Evolutionary conservation across 225 moss, liverwort and hornwort species (phyloP), one percentile per base, ranked within the genome.

Genomic region (Asterella californica): DNA sequence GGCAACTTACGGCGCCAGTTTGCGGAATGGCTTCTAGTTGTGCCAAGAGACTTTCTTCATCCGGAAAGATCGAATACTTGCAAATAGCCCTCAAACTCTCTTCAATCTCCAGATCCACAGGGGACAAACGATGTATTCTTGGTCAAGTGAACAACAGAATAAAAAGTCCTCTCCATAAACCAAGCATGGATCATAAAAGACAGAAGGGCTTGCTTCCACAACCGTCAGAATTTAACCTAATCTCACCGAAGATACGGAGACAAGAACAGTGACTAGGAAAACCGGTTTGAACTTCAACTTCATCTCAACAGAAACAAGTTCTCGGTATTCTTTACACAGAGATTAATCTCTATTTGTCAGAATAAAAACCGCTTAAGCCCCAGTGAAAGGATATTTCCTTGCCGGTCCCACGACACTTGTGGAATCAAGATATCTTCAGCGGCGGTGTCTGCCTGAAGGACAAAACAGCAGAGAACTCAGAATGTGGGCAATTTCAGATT

Each of bases 401-500:
- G 17, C 65, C 84, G 78, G 77, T 89, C 86, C 88, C 88, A 89
- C 29, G 88, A 89, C 33, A 89, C 82, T 67, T 84, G 86, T 24
- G 88, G 88, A 42, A 89, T 89, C 54, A 89, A 81, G 48, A 89
- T 89, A 78, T 89, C 88, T 80, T 89, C 88, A 65, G 88, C 84
- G 63, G 69, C 80, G 15, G 88, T 89, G 57, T 81, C 79, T 62
- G 80, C 86, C 88, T 89, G 78, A 55, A 72, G 70, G 55, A 68
- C 78, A 78, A 34, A 7, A 36, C 34, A 54, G 25, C 37, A 33
- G 36, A 53, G 25, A 21, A 66, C 68, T 54, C 50, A 74, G 74
- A 29, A 32, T 33, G 53, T 12, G 32, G 4, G 17, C 24, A 49
- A 74, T n/a, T 8, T 32, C 46, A 18, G 9, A 24, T 11, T 2